phyloP scores from a whole-genome alignment of 352 stramenopile species.

The Phytophthora pini region DNA sequence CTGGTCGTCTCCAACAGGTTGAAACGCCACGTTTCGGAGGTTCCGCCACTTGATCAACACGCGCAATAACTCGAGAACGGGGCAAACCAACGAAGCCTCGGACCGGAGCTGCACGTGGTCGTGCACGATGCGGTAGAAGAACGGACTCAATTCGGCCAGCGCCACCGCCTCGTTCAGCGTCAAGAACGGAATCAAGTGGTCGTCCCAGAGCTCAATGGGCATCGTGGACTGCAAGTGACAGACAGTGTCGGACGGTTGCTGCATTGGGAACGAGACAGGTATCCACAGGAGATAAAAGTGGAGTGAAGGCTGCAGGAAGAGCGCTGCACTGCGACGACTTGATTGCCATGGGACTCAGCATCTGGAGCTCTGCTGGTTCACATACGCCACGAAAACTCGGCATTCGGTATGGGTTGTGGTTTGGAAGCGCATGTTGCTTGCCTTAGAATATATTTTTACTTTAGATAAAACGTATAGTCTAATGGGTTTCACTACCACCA shows the following conservation, averaged over 20 bases:
- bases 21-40: conserved; percentile 61
- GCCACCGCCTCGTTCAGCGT: conserved; percentile 62
- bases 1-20: conserved; percentile 43
- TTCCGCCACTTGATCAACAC: conserved; percentile 61
- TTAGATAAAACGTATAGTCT: background rate
- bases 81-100: conserved; percentile 48
- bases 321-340: background rate
- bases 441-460: background rate
- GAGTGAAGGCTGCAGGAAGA: conserved; percentile 8
- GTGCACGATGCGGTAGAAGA: conserved; percentile 65
- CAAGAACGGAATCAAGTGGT: conserved; percentile 56
- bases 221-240: conserved; percentile 38
- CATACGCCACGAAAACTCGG: background rate
- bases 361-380: conserved; percentile 1
- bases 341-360: conserved; percentile 17
- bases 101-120: conserved; percentile 46
- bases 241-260: conserved; percentile 1
- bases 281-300: conserved; percentile 24
- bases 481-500: conserved; percentile 10
- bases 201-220: conserved; percentile 66
- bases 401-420: conserved; percentile 4
- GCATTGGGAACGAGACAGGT: conserved; percentile 14
- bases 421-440: background rate
- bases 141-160: conserved; percentile 55
- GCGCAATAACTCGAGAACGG: conserved; percentile 39